A percentile compares a stretch with the other conserved stretches of the same genome.
Evolutionary conservation across 768 basidiomycete species (phyloP).

Genomic region (Paxillus ammoniavirescens): DNA sequence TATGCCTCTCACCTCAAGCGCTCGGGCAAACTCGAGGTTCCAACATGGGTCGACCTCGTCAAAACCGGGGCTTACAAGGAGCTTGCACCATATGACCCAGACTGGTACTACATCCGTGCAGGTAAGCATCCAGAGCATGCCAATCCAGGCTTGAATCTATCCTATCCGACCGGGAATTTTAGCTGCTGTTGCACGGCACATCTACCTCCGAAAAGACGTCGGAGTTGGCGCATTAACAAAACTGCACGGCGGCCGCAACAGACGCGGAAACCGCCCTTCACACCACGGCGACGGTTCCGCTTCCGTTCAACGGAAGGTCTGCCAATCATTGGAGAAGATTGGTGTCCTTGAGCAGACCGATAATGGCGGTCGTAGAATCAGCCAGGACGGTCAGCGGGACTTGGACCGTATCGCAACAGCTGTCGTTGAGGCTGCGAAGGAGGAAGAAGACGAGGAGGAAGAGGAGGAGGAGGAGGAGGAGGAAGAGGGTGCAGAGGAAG

Average conservation of each 20-base stretch:
- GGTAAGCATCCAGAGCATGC: constrained; percentile 51
- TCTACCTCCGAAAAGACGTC: constrained; percentile 98
- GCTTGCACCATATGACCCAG: constrained; percentile 97
- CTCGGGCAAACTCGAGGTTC: constrained; percentile 98
- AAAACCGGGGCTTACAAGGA: constrained; percentile 98
- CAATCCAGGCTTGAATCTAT: neutral
- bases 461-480: constrained; percentile 69
- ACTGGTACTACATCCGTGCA: constrained; percentile 99
- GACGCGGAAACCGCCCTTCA: constrained; percentile 94
- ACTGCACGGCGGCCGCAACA: constrained; percentile 94
- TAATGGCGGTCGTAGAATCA: constrained; percentile 94
- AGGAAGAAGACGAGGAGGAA: constrained; percentile 73
- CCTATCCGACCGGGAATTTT: neutral
- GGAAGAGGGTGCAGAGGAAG: constrained; percentile 71
- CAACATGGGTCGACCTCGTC: constrained; percentile 97
- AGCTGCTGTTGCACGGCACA: constrained; percentile 98
- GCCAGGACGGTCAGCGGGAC: constrained; percentile 95
- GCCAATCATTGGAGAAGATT: constrained; percentile 98
- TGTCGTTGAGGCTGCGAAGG: constrained; percentile 75
- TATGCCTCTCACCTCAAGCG: constrained; percentile 97
- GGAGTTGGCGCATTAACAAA: constrained; percentile 92
- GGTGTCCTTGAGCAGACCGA: constrained; percentile 93
- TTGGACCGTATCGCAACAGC: constrained; percentile 92
- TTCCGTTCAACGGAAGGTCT: constrained; percentile 90
- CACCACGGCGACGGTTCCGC: constrained; percentile 88